Conservation (phyloP, 1,139 yeast genomes). For the Hansenula lynferdii region DNA sequence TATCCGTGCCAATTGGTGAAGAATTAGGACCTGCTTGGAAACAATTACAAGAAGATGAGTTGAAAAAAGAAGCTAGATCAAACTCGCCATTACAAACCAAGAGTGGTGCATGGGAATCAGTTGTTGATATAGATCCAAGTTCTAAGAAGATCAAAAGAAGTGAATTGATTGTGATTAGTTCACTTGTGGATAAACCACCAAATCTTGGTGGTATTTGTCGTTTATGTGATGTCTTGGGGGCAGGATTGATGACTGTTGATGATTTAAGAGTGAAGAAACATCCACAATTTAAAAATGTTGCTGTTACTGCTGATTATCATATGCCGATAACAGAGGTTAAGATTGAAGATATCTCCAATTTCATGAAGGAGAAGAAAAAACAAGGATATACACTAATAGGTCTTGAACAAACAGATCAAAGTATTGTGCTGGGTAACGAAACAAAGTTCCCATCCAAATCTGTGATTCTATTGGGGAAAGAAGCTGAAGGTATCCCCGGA, state of each 20-base stretch:
- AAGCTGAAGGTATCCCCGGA: conserved; percentile 91
- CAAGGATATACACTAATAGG: conserved; percentile 89
- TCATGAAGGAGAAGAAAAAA: conserved; percentile 56
- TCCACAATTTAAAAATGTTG: conserved; percentile 77
- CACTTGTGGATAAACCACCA: conserved; percentile 88
- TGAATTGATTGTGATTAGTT: conserved; percentile 78
- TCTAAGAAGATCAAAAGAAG: conserved; percentile 50
- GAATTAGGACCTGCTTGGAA: conserved; percentile 8
- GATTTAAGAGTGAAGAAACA: conserved; percentile 60
- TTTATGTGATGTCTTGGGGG: conserved; percentile 88
- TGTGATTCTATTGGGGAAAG: conserved; percentile 75
- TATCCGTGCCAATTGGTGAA: conserved; percentile 31
- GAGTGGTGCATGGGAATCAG: conserved; percentile 82
- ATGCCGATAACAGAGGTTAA: conserved; percentile 89
- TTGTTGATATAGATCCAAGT: conserved; percentile 51
- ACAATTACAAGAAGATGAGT: conserved; percentile 6
- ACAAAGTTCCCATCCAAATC: conserved; percentile 77
- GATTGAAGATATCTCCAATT: conserved; percentile 47
- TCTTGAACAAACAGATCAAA: conserved; percentile 86
- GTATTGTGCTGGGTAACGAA: conserved; percentile 59
- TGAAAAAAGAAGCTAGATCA: conserved; percentile 1
- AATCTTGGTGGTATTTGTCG: conserved; percentile 93
- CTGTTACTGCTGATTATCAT: conserved; percentile 94
- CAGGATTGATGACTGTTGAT: conserved; percentile 72
- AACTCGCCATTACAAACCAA: conserved; percentile 72